These are phyloP conservation scores for Saitozyma podzolica DNA, from an alignment of 768 basidiomycete species.

Conservation along the genomic window DNA sequence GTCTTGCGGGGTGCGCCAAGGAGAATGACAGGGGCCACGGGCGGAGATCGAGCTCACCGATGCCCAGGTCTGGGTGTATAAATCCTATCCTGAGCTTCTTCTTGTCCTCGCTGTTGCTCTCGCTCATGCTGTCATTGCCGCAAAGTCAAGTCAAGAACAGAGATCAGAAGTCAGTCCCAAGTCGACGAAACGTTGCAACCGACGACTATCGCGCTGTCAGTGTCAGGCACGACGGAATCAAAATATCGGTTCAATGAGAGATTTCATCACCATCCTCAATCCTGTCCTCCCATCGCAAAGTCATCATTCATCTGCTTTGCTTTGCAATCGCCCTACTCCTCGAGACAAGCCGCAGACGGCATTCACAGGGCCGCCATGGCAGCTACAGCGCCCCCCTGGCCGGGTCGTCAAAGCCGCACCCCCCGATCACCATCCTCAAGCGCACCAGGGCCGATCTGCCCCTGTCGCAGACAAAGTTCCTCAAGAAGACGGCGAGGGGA, in stretches of 20 bases:
- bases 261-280: neutral
- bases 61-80: constrained; percentile 91
- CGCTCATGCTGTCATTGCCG: neutral
- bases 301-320: neutral
- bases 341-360: neutral
- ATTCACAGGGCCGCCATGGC: constrained; percentile 17
- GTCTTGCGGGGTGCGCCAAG: neutral
- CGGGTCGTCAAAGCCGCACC: constrained; percentile 32
- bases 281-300: neutral
- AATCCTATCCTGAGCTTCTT: constrained; percentile 64
- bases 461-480: constrained; percentile 77
- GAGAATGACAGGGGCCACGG: neutral
- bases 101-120: neutral
- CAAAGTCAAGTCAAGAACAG: too few species aligned
- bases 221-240: too few species aligned
- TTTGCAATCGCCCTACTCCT: neutral
- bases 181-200: too few species aligned
- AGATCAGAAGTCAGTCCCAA: too few species aligned
- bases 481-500: constrained; percentile 91
- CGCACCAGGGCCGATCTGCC: constrained; percentile 47
- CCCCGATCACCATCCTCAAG: constrained; percentile 52
- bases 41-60: constrained; percentile 60
- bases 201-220: too few species aligned
- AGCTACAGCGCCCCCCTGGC: constrained; percentile 13
- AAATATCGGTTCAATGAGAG: too few species aligned